These are phyloP conservation scores for Blastocystis hominis DNA, from an alignment of 352 stramenopile species.

Conservation along the genomic window DNA sequence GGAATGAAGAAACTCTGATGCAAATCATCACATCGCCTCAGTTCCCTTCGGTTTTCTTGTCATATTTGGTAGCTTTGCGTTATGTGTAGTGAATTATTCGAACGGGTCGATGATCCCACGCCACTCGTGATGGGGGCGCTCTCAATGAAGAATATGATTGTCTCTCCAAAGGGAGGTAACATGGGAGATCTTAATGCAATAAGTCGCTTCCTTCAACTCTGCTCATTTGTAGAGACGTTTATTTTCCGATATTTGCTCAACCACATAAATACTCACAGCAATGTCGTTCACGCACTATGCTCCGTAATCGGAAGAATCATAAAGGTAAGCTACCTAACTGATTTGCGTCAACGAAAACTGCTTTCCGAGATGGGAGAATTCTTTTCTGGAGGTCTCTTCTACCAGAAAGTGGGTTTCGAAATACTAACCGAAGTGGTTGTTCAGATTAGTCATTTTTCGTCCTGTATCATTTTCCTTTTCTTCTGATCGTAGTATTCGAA, in stretches of 20 bases:
- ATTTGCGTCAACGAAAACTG: conserved; percentile 7
- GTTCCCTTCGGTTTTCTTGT: not conserved
- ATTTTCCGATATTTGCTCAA: not conserved
- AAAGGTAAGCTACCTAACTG: conserved; percentile 21
- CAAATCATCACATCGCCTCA: not conserved
- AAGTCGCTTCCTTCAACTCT: not conserved
- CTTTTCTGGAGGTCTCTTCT: not conserved
- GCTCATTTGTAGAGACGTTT: not conserved
- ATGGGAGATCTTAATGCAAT: not conserved
- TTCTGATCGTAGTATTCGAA: not conserved
- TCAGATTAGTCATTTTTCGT: conserved; percentile 18
- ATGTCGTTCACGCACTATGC: not conserved
- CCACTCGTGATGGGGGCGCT: not conserved
- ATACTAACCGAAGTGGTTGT: not conserved
- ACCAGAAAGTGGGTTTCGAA: conserved; percentile 23
- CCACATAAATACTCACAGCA: not conserved
- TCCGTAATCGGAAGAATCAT: not conserved
- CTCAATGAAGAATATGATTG: conserved; percentile 21
- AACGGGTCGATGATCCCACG: not conserved
- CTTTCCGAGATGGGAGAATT: not conserved
- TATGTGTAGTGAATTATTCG: not conserved
- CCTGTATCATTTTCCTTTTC: not conserved
- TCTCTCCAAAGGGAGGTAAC: not conserved
- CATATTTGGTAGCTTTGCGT: not conserved
- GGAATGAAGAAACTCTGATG: not conserved